Conservation (phyloP, 2,329 filamentous ascomycete genomes). For the Clonostachys solani region DNA sequence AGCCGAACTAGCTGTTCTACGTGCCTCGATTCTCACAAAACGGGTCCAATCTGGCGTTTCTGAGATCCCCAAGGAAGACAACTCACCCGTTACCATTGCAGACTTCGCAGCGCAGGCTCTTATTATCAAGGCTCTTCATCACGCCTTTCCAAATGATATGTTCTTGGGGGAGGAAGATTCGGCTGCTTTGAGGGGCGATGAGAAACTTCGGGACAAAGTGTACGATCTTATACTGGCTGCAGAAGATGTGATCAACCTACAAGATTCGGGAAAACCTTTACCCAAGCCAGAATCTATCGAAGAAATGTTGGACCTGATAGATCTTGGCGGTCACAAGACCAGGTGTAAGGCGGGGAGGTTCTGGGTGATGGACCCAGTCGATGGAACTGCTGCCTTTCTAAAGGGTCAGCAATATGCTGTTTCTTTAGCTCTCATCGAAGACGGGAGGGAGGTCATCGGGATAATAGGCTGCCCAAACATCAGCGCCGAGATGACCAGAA, state of each 20-base stretch:
- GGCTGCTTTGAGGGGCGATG: constrained; percentile 42
- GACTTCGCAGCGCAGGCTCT: constrained; percentile 62
- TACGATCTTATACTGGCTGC: constrained; percentile 45
- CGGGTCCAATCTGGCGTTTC: constrained; percentile 32
- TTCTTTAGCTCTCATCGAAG: constrained; percentile 51
- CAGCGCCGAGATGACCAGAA: constrained; percentile 23
- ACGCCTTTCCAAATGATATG: constrained; percentile 45
- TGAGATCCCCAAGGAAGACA: constrained; percentile 51
- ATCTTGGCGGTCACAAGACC: constrained; percentile 29
- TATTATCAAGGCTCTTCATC: constrained; percentile 51
- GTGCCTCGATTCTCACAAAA: constrained; percentile 56
- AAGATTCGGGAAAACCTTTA: constrained; percentile 4
- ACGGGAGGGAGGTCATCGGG: constrained; percentile 53
- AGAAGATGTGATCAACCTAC: background rate
- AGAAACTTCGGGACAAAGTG: constrained; percentile 41
- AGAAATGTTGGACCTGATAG: constrained; percentile 59
- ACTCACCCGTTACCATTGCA: constrained; percentile 57
- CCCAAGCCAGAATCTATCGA: constrained; percentile 33
- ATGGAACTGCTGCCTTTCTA: constrained; percentile 60
- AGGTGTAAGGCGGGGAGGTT: constrained; percentile 26
- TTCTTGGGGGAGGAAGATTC: constrained; percentile 61
- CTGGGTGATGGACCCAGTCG: constrained; percentile 63
- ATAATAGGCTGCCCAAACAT: constrained; percentile 60
- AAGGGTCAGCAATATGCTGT: constrained; percentile 59
- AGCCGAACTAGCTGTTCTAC: constrained; percentile 44